phyloP scores from a whole-genome alignment of 2,329 filamentous ascomycete genomes.

The Leptoxyphium fumago region DNA sequence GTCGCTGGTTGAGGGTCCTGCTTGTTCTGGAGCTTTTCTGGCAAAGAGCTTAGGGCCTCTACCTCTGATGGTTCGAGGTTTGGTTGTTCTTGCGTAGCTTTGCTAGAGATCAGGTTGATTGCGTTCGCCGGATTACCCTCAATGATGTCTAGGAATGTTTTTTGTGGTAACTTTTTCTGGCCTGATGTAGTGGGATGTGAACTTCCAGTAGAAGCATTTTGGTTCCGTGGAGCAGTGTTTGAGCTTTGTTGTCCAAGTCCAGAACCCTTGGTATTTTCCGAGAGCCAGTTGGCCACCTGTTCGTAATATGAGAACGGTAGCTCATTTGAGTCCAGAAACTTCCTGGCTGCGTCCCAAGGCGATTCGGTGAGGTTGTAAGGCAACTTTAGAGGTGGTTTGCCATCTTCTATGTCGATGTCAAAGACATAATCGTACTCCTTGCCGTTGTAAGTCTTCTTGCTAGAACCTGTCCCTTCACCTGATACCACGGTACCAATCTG shows the following conservation, averaged over 20 bases:
- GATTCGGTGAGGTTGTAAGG: constrained; percentile 88
- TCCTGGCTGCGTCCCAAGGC: constrained; percentile 78
- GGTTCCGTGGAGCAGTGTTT: constrained; percentile 19
- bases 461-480: constrained; percentile 61
- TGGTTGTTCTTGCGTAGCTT: constrained; percentile 48
- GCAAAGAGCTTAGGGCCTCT: constrained; percentile 44
- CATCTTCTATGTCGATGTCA: constrained; percentile 90
- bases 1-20: constrained; percentile 25
- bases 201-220: constrained; percentile 45
- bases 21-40: constrained; percentile 45
- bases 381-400: constrained; percentile 82
- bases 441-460: constrained; percentile 59
- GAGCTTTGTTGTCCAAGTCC: constrained; percentile 48
- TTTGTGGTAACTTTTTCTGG: constrained; percentile 16
- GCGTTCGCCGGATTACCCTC: constrained; percentile 21
- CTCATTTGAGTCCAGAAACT: constrained; percentile 80
- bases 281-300: constrained; percentile 84
- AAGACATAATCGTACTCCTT: constrained; percentile 94
- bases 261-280: constrained; percentile 74
- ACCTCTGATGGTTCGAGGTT: constrained; percentile 62
- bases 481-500: constrained; percentile 89
- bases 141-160: constrained; percentile 14
- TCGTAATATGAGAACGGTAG: constrained; percentile 78
- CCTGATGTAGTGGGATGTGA: constrained; percentile 40
- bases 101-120: constrained; percentile 51